Base-by-base conservation (phyloP, 495 filamentous ascomycete species). In the Parachaetomium inaequale region DNA sequence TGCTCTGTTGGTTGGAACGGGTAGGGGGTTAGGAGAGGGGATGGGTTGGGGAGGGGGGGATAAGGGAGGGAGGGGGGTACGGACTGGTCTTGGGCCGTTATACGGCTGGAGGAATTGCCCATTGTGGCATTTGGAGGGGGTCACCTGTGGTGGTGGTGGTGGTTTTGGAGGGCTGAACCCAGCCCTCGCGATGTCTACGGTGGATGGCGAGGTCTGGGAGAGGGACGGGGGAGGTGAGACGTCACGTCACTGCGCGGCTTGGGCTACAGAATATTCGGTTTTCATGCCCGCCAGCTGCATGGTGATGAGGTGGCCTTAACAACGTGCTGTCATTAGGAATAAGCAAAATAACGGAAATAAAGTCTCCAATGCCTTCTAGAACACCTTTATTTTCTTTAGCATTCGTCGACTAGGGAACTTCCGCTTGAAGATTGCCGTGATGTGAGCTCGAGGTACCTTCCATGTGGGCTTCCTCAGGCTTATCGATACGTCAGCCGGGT, bases 31-130 rank as follows among this genome's bases (percentile, higher is more conserved):
- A 43, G 59, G n/a, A 6, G 51, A 21, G 19, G 26, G 19, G 15
- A 15, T 26, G 23, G 46, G 53, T 56, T 12, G 28, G 26, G n/a
- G 23, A n/a, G 14, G 5, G 55, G 21, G 12, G 47, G 46, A 26
- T 25, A 21, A 5, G 25, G 23, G 17, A 17, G 19, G 26, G 53
- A 25, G 23, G 46, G 50, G 43, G 53, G 34, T 11, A 43, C 60
- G 46, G 21, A 80, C 78, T 79, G 75, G 70, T 80, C 78, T 66
- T 79, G 76, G 43, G 78, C 72, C 56, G 78, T 80, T 55, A 80
- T 75, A 63, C 75, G 70, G 75, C 76, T 78, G 32, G 72, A 45
- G 55, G 49, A 71, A 58, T 77, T 77, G 21, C 78, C 78, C 78
- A 80, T 80, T 56, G 65, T 68, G 58, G 55, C 64, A 69, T 71